phyloP scores from a whole-genome alignment of 805 yeast species.

The Lipomyces sp. region DNA sequence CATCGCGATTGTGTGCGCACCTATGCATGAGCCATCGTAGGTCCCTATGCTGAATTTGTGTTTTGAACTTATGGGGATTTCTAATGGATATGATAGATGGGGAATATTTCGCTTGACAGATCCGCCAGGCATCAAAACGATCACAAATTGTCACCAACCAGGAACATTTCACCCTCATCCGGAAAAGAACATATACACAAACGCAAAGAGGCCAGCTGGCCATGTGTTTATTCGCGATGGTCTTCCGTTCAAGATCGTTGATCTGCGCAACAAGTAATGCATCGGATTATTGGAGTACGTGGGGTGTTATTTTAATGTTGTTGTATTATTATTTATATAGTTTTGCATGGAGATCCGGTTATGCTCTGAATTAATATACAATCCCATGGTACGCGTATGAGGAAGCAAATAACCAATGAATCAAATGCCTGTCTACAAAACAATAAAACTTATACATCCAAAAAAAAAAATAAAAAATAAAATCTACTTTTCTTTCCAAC shows the following conservation, averaged over 20 bases:
- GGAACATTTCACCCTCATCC: slow-evolving; percentile 68
- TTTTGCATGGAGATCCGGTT: background rate
- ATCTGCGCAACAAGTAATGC: slow-evolving; percentile 48
- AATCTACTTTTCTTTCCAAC: slow-evolving; percentile 58
- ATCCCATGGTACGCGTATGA: background rate
- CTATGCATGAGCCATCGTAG: slow-evolving; percentile 50
- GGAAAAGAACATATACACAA: slow-evolving; percentile 56
- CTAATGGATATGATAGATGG: slow-evolving; percentile 39
- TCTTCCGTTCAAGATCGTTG: slow-evolving; percentile 56
- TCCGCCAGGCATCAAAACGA: slow-evolving; percentile 64
- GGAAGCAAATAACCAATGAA: background rate
- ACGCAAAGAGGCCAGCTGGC: slow-evolving; percentile 53
- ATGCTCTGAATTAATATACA: slow-evolving; percentile 3
- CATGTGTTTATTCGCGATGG: slow-evolving; percentile 56
- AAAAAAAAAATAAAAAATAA: background rate
- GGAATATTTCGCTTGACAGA: slow-evolving; percentile 68
- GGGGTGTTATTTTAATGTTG: background rate
- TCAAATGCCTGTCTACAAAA: background rate
- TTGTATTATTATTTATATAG: background rate
- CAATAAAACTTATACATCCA: slow-evolving; percentile 2
- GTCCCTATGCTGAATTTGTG: background rate
- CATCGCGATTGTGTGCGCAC: slow-evolving; percentile 69
- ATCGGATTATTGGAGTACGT: background rate
- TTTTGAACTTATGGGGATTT: background rate
- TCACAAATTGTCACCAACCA: slow-evolving; percentile 55